Percentiles rank a stretch among this genome's conserved stretches.
phyloP scores from a whole-genome alignment of 495 filamentous ascomycete genomes.

The Penicillium flavigenum region DNA sequence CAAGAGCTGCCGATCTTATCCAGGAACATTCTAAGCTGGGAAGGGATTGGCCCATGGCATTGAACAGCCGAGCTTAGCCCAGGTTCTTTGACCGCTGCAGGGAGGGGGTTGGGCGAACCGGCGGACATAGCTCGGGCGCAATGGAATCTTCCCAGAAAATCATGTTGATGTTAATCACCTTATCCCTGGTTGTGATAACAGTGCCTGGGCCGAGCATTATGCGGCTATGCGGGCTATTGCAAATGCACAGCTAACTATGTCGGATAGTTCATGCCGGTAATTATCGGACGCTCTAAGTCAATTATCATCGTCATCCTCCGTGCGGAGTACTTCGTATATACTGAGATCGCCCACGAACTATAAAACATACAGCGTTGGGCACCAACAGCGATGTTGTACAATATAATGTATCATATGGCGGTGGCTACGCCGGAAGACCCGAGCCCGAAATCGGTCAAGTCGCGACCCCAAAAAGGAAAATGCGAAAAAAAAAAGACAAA shows the following conservation, averaged over 20 bases:
- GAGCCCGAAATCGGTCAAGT: background rate
- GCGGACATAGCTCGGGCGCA: background rate
- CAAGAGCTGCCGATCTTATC: constrained; percentile 21
- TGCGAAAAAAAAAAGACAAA: too few species aligned
- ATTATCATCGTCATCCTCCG: background rate
- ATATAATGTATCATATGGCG: background rate
- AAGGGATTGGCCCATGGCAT: background rate
- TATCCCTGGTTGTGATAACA: background rate
- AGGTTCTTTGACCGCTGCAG: background rate
- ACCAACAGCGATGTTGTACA: background rate
- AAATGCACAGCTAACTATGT: too few species aligned
- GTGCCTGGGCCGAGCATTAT: background rate
- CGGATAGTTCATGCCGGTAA: background rate
- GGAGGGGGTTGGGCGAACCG: background rate
- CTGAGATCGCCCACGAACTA: background rate
- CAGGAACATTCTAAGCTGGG: background rate
- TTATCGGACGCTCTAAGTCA: background rate
- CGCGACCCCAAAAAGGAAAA: too few species aligned
- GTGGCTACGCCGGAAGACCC: too few species aligned
- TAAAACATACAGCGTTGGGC: background rate
- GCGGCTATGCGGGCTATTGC: background rate
- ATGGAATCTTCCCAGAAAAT: background rate
- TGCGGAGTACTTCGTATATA: too few species aligned
- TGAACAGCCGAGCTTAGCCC: background rate
- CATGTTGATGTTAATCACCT: background rate